Evolutionary conservation across 106 monocot genomes (phyloP).

Genomic region (Platanthera zijinensis): DNA sequence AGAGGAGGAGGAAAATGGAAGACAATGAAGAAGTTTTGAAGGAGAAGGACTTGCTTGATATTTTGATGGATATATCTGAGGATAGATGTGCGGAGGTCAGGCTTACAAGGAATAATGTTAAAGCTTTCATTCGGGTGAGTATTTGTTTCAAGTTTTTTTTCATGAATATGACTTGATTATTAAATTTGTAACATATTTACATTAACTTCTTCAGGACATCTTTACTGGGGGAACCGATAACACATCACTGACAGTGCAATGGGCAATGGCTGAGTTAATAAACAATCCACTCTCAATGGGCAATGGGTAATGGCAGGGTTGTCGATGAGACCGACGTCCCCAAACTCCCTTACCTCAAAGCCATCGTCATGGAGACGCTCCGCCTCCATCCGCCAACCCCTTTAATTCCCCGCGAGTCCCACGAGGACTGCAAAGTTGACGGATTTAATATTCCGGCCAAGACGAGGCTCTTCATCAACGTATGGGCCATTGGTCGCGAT

Average conservation of each 20-base stretch:
- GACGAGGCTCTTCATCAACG: slow-evolving; percentile 15
- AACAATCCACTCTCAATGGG: slow-evolving; percentile 15
- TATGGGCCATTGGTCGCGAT: slow-evolving; percentile 23
- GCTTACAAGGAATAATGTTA: slow-evolving; percentile 41
- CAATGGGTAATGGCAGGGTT: slow-evolving; percentile 7
- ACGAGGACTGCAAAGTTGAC: no score
- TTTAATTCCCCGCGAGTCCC: no score
- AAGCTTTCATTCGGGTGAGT: slow-evolving; percentile 23
- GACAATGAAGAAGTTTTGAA: not conserved
- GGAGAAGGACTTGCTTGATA: slow-evolving; percentile 31
- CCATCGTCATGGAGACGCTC: slow-evolving; percentile 13
- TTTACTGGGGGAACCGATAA: slow-evolving; percentile 19
- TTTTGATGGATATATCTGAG: slow-evolving; percentile 25
- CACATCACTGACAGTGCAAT: slow-evolving; percentile 16
- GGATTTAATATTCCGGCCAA: not conserved
- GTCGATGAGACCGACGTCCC: slow-evolving; percentile 24
- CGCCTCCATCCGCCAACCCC: no score
- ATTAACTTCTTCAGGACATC: no score
- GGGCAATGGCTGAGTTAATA: slow-evolving; percentile 29
- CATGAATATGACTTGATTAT: no score
- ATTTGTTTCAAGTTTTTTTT: not conserved
- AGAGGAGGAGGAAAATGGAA: not conserved
- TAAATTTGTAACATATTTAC: no score
- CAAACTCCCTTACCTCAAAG: slow-evolving; percentile 19
- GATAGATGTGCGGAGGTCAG: slow-evolving; percentile 22